These are phyloP conservation scores for Globisporangium spiculum DNA, from an alignment of 352 stramenopile genomes.

Conservation along the genomic window DNA sequence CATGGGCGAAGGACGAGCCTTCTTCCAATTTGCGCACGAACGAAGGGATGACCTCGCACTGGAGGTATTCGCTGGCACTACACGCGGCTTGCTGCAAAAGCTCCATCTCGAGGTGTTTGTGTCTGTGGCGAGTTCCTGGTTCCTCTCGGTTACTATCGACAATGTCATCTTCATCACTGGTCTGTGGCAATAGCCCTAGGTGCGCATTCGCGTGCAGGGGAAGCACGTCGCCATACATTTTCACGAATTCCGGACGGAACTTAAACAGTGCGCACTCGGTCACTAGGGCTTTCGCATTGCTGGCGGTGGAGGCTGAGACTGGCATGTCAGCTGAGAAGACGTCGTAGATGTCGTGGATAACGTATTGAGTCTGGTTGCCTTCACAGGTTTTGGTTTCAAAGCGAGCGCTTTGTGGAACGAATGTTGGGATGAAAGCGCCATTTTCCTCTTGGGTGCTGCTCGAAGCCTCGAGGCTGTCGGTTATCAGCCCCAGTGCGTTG, in stretches of 20 bases:
- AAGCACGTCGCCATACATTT: conserved; percentile 29
- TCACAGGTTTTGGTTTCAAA: conserved; percentile 11
- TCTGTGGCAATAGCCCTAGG: not conserved
- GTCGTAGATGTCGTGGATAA: conserved; percentile 30
- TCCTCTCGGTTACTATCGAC: not conserved
- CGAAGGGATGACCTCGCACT: conserved; percentile 35
- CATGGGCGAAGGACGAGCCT: conserved; percentile 1
- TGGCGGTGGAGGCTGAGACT: conserved; percentile 13
- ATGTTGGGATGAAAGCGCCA: not conserved
- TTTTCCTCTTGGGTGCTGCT: not conserved
- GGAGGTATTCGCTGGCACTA: conserved; percentile 39
- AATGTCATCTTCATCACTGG: not conserved
- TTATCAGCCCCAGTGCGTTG: conserved; percentile 31
- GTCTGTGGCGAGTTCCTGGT: not conserved
- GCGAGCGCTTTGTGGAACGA: not conserved
- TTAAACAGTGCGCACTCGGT: conserved; percentile 25
- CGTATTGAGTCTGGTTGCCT: not conserved
- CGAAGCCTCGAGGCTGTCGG: conserved; percentile 23
- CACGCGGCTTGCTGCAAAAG: conserved; percentile 33
- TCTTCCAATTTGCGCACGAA: conserved; percentile 48
- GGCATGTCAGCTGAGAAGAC: conserved; percentile 31
- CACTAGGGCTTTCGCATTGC: conserved; percentile 10
- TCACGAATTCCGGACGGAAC: conserved; percentile 57
- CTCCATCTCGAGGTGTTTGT: conserved; percentile 22
- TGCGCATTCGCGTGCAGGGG: conserved; percentile 38